Conservation (phyloP, 2,329 filamentous ascomycete genomes). For the Aspergillus sp. region DNA sequence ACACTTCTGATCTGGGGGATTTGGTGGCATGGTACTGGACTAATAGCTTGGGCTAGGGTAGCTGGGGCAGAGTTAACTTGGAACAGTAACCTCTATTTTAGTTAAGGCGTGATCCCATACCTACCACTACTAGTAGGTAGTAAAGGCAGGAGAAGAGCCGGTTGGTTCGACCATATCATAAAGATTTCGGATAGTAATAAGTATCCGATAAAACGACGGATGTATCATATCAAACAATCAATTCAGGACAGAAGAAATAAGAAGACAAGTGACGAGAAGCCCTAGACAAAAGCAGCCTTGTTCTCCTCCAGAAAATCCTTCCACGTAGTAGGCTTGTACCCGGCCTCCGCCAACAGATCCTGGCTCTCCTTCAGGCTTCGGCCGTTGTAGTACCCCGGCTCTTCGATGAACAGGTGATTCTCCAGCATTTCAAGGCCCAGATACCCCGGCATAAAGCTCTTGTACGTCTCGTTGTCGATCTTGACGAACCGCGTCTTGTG, state of each 20-base stretch:
- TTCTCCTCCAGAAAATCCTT: slow-evolving; percentile 18
- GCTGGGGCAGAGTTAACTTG: no score
- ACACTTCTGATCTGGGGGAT: no score
- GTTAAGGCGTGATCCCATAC: no score
- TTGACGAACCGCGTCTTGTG: slow-evolving; percentile 37
- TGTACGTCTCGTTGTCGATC: slow-evolving; percentile 31
- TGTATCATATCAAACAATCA: not conserved
- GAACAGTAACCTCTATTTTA: no score
- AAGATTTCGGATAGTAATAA: no score
- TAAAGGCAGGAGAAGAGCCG: no score
- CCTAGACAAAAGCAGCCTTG: not conserved
- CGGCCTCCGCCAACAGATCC: slow-evolving; percentile 5
- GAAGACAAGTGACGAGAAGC: not conserved
- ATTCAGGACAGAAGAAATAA: not conserved
- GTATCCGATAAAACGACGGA: no score
- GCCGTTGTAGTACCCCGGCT: slow-evolving; percentile 55
- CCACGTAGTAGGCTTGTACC: slow-evolving; percentile 15
- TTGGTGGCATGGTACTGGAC: no score
- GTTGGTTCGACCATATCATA: no score
- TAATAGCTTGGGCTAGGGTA: no score
- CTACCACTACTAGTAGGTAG: no score
- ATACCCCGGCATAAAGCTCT: slow-evolving; percentile 25
- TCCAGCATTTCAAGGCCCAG: slow-evolving; percentile 55
- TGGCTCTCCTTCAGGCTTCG: slow-evolving; percentile 7
- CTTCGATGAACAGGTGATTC: slow-evolving; percentile 58